These are phyloP conservation scores for Chalaropsis thielavioides DNA, from an alignment of 2,329 filamentous ascomycete species.

Conservation along the genomic window DNA sequence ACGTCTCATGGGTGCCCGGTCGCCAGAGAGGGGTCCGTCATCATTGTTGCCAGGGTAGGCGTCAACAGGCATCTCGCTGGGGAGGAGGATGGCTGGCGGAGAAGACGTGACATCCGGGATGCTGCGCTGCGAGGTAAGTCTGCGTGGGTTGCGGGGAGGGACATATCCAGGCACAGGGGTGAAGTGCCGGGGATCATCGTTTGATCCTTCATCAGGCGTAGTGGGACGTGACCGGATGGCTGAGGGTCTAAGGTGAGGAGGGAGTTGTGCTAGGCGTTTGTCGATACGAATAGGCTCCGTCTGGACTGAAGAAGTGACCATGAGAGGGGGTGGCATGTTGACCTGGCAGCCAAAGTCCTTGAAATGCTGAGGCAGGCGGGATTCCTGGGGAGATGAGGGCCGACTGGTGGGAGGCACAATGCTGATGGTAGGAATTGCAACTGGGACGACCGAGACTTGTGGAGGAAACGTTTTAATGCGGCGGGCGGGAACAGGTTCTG, in stretches of 20 bases:
- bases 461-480: background rate
- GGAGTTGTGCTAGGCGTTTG: constrained; percentile 57
- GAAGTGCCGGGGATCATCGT: constrained; percentile 29
- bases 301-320: constrained; percentile 39
- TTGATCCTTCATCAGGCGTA: constrained; percentile 33
- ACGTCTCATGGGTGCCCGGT: constrained; percentile 45
- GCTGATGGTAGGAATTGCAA: constrained; percentile 68
- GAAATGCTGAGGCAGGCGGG: constrained; percentile 62
- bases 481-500: constrained; percentile 29
- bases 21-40: constrained; percentile 53
- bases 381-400: constrained; percentile 62
- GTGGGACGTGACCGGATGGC: constrained; percentile 49
- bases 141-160: constrained; percentile 45
- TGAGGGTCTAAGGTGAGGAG: constrained; percentile 65
- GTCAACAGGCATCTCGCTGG: constrained; percentile 37
- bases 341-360: constrained; percentile 80
- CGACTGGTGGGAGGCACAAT: constrained; percentile 78
- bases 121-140: constrained; percentile 35
- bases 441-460: constrained; percentile 26
- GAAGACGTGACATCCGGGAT: constrained; percentile 38
- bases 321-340: constrained; percentile 26
- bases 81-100: constrained; percentile 26
- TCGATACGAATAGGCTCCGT: constrained; percentile 86
- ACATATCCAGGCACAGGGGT: constrained; percentile 39
- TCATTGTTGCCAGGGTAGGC: constrained; percentile 69